phyloP scores from a whole-genome alignment of 495 filamentous ascomycete genomes.

The Aspergillus sparsus region DNA sequence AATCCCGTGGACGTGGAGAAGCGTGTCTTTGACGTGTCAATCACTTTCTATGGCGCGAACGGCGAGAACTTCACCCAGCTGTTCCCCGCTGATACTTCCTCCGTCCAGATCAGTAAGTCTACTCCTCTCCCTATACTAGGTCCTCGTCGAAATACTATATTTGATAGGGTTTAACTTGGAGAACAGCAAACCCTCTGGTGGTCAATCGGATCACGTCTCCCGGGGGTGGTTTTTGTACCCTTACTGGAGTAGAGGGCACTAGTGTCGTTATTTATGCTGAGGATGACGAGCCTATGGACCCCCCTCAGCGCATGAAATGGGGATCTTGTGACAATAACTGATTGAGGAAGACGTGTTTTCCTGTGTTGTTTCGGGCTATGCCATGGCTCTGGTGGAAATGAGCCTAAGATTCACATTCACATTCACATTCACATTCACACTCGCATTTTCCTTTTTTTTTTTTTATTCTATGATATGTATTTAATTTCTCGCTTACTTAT shows the following conservation, averaged over 20 bases:
- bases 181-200: conserved; percentile 12
- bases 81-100: conserved; percentile 4
- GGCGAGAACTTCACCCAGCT: conserved; percentile 5
- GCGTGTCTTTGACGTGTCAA: conserved; percentile 12
- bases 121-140: background rate
- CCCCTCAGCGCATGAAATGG: background rate
- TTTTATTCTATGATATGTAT: too few species aligned
- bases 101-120: conserved; percentile 12
- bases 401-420: background rate
- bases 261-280: conserved; percentile 7
- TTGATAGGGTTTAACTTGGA: background rate
- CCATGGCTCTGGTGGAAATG: background rate
- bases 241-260: conserved; percentile 10
- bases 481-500: too few species aligned
- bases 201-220: conserved; percentile 6
- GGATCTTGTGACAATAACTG: background rate
- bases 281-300: background rate
- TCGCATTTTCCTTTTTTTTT: too few species aligned
- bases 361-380: background rate
- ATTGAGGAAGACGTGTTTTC: background rate
- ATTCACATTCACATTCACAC: too few species aligned
- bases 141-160: background rate
- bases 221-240: conserved; percentile 16
- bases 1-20: background rate
- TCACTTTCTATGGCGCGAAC: conserved; percentile 16